phyloP scores from a whole-genome alignment of 108 stramenopile species.

The Nitzschia inconspicua region DNA sequence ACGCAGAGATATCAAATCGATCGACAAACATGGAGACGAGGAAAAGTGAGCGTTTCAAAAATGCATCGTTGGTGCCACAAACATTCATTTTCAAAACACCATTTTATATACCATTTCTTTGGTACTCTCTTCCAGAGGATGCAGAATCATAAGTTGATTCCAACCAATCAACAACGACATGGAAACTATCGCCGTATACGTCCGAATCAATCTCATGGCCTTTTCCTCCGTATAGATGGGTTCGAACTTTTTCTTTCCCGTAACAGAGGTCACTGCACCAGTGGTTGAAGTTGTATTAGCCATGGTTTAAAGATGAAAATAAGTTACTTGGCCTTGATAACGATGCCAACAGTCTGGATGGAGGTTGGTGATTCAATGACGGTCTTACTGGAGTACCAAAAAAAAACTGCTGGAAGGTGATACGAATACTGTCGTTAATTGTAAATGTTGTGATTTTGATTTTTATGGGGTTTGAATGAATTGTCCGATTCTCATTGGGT shows the following conservation, averaged over 20 bases:
- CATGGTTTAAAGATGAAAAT: too few relatives aligned
- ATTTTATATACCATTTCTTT: constrained; percentile 23
- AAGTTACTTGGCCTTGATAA: too few relatives aligned
- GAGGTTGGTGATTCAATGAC: too few relatives aligned
- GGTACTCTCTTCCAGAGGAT: not conserved
- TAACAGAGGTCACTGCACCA: too few relatives aligned
- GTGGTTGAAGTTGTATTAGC: too few relatives aligned
- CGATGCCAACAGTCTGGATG: too few relatives aligned
- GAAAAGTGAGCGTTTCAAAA: not conserved
- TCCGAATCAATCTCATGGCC: constrained; percentile 18
- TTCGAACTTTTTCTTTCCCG: not conserved
- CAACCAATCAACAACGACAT: constrained; percentile 21
- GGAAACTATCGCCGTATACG: constrained; percentile 7
- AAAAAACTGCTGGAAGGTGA: too few relatives aligned
- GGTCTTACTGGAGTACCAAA: too few relatives aligned
- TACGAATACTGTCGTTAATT: too few relatives aligned
- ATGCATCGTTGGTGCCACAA: not conserved
- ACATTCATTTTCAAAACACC: not conserved
- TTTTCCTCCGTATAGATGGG: constrained; percentile 28
- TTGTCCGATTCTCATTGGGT: too few relatives aligned
- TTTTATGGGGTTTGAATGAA: too few relatives aligned
- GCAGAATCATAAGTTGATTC: constrained; percentile 20
- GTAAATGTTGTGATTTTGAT: too few relatives aligned
- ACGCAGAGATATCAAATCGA: not conserved
- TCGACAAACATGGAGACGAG: not conserved